These are phyloP conservation scores for Stachybotrys echinatus DNA, from an alignment of 2,329 filamentous ascomycete species.

Conservation along the genomic window DNA sequence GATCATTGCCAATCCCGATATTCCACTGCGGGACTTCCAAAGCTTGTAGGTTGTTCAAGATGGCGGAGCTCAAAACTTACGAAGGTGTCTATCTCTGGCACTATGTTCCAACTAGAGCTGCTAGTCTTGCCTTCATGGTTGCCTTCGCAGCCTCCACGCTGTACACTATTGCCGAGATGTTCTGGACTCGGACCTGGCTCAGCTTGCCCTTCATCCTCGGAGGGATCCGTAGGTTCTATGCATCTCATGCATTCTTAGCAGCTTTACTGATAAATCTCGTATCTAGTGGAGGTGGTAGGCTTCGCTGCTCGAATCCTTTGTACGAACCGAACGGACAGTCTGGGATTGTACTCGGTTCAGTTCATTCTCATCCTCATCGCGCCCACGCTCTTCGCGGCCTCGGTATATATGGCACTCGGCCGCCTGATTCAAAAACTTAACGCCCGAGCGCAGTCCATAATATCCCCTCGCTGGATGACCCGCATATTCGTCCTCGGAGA, in stretches of 20 bases:
- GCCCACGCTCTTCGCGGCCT: neutral
- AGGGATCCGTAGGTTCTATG: constrained; percentile 35
- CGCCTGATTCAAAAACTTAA: neutral
- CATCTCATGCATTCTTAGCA: neutral
- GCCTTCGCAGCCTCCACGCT: constrained; percentile 38
- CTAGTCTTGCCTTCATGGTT: constrained; percentile 37
- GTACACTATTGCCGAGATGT: constrained; percentile 36
- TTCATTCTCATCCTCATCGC: constrained; percentile 1
- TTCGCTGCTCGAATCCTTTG: neutral
- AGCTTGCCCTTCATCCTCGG: constrained; percentile 43
- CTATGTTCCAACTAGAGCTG: constrained; percentile 36
- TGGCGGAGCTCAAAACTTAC: constrained; percentile 24
- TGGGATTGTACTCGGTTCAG: neutral
- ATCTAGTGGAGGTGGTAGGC: neutral
- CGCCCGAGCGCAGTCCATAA: neutral
- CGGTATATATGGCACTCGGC: neutral
- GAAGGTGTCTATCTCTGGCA: constrained; percentile 25
- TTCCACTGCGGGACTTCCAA: too few species aligned
- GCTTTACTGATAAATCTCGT: neutral
- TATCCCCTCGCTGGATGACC: neutral
- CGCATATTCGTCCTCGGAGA: neutral
- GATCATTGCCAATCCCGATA: too few species aligned
- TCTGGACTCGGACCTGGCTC: constrained; percentile 42
- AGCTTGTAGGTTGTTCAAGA: constrained; percentile 5
- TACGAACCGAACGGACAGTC: neutral